Evolutionary conservation across 768 basidiomycete genomes (phyloP).

Genomic region (Boletus coccyginus): DNA sequence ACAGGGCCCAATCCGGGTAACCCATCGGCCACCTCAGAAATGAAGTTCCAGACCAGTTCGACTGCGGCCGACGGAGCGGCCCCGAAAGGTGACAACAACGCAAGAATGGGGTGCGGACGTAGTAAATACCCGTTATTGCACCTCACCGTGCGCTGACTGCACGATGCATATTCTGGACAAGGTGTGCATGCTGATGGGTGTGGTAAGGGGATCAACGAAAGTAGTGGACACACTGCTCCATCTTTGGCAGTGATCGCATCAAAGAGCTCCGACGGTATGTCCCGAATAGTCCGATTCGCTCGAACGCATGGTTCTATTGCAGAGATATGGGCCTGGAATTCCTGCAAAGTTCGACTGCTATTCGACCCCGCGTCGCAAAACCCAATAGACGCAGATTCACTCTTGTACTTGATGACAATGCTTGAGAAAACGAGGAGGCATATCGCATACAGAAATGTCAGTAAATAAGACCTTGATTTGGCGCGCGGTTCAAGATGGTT

Average conservation of each 20-base stretch:
- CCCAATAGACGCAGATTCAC: constrained; percentile 67
- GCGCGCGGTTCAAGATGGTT: constrained; percentile 10
- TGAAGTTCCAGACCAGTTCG: constrained; percentile 44
- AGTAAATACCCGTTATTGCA: constrained; percentile 71
- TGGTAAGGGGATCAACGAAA: constrained; percentile 51
- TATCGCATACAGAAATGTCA: constrained; percentile 43
- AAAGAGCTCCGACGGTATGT: constrained; percentile 29
- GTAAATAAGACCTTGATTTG: constrained; percentile 29
- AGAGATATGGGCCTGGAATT: constrained; percentile 41
- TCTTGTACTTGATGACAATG: constrained; percentile 52
- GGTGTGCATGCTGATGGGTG: constrained; percentile 65
- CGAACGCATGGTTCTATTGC: constrained; percentile 55
- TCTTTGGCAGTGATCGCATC: constrained; percentile 29
- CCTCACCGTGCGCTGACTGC: constrained; percentile 51
- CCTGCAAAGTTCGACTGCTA: constrained; percentile 57
- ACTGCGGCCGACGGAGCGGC: constrained; percentile 37
- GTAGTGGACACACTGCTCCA: constrained; percentile 49
- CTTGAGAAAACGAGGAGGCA: constrained; percentile 35
- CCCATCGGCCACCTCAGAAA: constrained; percentile 56
- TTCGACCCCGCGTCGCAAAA: constrained; percentile 67
- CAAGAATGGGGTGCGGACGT: constrained; percentile 57
- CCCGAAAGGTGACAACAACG: constrained; percentile 40
- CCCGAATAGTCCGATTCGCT: constrained; percentile 50
- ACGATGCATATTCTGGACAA: constrained; percentile 69
- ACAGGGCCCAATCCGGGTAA: constrained; percentile 76